A percentile compares a stretch with the other conserved stretches of the same genome.
Conservation (phyloP, 805 yeast species). For the Suhomyces xylopsoci region DNA sequence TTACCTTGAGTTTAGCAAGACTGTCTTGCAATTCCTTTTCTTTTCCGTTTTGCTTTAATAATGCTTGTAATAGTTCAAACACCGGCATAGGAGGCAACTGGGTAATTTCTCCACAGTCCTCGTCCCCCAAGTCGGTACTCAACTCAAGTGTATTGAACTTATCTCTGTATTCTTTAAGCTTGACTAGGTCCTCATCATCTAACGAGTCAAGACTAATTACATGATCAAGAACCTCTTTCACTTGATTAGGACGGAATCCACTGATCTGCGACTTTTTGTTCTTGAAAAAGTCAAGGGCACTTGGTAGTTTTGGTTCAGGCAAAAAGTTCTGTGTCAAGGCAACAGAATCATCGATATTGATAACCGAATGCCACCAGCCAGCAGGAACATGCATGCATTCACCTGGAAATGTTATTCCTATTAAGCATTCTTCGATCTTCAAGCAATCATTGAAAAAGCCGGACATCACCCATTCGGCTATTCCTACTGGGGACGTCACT, state of each 20-base stretch:
- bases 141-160: constrained; percentile 22
- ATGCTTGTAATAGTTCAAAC: constrained; percentile 55
- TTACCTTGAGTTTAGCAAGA: constrained; percentile 25
- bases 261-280: constrained; percentile 68
- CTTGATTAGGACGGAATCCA: constrained; percentile 66
- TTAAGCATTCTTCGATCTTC: constrained; percentile 52
- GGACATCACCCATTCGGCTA: constrained; percentile 85
- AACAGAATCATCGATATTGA: constrained; percentile 77
- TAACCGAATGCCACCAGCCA: constrained; percentile 98
- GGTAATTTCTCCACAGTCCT: constrained; percentile 61
- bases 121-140: constrained; percentile 35
- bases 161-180: constrained; percentile 25
- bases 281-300: constrained; percentile 64
- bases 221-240: constrained; percentile 34
- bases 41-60: constrained; percentile 42
- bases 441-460: constrained; percentile 76
- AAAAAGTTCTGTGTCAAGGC: constrained; percentile 91
- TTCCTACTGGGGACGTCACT: constrained; percentile 87
- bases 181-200: constrained; percentile 9
- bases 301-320: constrained; percentile 58
- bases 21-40: constrained; percentile 31
- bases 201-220: constrained; percentile 8
- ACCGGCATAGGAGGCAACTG: constrained; percentile 51
- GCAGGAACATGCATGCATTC: constrained; percentile 88
- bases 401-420: constrained; percentile 76